Evolutionary conservation across 2,329 filamentous ascomycete genomes (phyloP).

Genomic region (Pyrenochaeta sp.): DNA sequence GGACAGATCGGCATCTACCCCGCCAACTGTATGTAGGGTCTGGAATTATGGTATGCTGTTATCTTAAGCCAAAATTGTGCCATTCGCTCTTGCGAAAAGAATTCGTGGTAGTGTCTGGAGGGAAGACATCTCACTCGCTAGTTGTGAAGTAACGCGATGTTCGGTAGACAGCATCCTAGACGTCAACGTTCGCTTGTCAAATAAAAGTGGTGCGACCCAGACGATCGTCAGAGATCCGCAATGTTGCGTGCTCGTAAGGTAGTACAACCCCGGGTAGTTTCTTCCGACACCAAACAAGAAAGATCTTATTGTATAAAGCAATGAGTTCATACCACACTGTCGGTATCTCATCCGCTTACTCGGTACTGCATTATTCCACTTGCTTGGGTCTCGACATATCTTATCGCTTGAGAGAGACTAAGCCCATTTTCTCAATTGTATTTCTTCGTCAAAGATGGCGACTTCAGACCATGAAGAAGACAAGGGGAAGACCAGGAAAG

Average conservation of each 20-base stretch:
- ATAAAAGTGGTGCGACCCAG: neutral
- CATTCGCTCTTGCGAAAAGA: slow-evolving; percentile 3
- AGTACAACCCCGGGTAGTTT: neutral
- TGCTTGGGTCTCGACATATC: neutral
- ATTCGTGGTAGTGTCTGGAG: neutral
- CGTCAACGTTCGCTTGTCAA: neutral
- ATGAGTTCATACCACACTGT: neutral
- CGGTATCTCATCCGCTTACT: neutral
- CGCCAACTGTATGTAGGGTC: neutral
- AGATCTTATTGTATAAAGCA: neutral
- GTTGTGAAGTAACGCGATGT: neutral
- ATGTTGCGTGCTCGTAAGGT: slow-evolving; percentile 11
- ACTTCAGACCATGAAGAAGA: neutral
- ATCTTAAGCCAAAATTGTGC: slow-evolving; percentile 18
- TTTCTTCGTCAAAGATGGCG: neutral
- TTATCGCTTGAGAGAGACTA: neutral
- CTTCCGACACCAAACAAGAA: neutral
- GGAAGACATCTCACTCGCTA: neutral
- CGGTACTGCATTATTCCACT: neutral
- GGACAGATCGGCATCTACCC: slow-evolving; percentile 3
- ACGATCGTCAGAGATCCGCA: slow-evolving; percentile 1
- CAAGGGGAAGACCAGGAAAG: slow-evolving; percentile 3
- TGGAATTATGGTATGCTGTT: slow-evolving; percentile 3
- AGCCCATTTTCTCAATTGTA: neutral
- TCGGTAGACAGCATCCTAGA: neutral